Evolutionary conservation across 495 filamentous ascomycete genomes (phyloP), one percentile per base, ranked within the genome.

Genomic region (Annulohypoxylon stygium): DNA sequence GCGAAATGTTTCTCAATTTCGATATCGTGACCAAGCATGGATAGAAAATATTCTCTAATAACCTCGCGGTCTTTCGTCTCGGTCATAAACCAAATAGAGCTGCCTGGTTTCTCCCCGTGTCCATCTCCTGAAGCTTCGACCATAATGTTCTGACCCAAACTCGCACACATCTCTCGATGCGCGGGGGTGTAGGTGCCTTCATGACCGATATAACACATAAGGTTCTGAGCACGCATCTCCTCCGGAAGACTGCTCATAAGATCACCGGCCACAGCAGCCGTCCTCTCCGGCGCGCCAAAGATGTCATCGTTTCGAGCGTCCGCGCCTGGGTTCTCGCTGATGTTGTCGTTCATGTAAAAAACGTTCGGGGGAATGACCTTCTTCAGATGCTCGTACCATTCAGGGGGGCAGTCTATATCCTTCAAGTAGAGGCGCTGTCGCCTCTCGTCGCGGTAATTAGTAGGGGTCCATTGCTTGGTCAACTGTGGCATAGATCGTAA

Each of bases 171-270:
- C 77, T 99, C 96, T 76, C 93, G 90, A 79, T 99, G 96, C 14
- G 94, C 92, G 60, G 96, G 95, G 0, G 96, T 99, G 76, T 97
- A 99, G 2, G 96, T 99, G 0, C 96, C 96, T 82, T 99, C 96
- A 74, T 98, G 96, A 2, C 96, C 96, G 71, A 98, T 91, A 77
- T 99, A 99, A 81, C 95, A 98, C 95, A 98, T 97, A 76, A 99
- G 85, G 66, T 99, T 99, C 69, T 97, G 91, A 6, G 96, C 96
- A 18, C 94, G 88, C 92, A 97, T 96, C 20, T 89, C 83, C 11
- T 86, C 80, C 0, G 94, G 93, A n/a, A 99, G 86, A 70, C 91
- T 93, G 78, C 93, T 94, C 96, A 99, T 99, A 26, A 99, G 81
- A 74, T 99, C 96, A 6, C 93, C 94, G 2, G 94, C 90, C 3